Conservation (phyloP, 2,329 filamentous ascomycete species). For the Bipolaris gigantea region DNA sequence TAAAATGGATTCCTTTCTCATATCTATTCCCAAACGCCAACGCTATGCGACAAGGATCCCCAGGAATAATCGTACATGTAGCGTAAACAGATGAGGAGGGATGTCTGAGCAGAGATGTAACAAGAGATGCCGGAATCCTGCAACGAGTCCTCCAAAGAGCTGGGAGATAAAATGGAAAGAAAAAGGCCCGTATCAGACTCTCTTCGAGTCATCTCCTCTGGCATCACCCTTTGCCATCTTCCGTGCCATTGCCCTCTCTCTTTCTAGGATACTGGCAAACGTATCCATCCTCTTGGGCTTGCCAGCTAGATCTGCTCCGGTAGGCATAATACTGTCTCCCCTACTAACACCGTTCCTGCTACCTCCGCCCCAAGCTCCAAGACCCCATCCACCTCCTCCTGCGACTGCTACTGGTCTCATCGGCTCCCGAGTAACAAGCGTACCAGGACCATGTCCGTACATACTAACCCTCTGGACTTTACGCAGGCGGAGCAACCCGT, state of each 20-base stretch:
- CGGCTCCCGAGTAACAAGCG: constrained; percentile 19
- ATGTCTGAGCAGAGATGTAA: constrained; percentile 30
- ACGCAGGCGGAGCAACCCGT: constrained; percentile 80
- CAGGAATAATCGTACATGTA: constrained; percentile 3
- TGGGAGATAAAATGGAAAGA: constrained; percentile 1
- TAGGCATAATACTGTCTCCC: constrained; percentile 17
- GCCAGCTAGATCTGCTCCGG: constrained; percentile 18
- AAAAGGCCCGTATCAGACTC: constrained; percentile 5
- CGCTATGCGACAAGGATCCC: constrained; percentile 24
- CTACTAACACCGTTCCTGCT: constrained; percentile 27
- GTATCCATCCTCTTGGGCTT: constrained; percentile 27
- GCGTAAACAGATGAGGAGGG: constrained; percentile 14
- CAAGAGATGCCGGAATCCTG: constrained; percentile 1
- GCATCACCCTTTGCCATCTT: constrained; percentile 33
- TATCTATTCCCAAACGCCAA: constrained; percentile 18
- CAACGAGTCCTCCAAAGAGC: not conserved
- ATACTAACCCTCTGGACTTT: constrained; percentile 88
- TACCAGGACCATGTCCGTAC: constrained; percentile 58
- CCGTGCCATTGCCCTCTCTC: constrained; percentile 32
- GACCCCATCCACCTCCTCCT: constrained; percentile 24
- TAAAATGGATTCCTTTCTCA: not conserved
- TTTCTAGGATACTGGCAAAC: constrained; percentile 31
- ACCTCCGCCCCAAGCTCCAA: constrained; percentile 36
- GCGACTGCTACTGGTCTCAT: constrained; percentile 3
- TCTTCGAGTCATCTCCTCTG: constrained; percentile 26